phyloP scores from a whole-genome alignment of 768 basidiomycete species.

The Termitomyces eurrhizus region DNA sequence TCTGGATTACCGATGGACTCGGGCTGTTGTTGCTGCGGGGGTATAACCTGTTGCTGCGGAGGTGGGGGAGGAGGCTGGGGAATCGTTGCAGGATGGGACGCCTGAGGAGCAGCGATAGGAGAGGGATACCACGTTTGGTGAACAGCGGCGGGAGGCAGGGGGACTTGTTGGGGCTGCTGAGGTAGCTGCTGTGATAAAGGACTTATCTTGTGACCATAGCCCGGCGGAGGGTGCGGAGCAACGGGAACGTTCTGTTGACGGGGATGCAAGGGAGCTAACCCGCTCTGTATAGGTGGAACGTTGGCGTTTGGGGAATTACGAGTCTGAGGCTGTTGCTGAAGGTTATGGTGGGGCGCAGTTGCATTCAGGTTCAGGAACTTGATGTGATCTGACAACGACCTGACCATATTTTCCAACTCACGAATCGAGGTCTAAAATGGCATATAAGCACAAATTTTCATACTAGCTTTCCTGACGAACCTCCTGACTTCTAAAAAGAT shows the following conservation, averaged over 20 bases:
- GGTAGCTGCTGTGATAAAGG: conserved; percentile 34
- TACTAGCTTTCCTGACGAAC: conserved; percentile 28
- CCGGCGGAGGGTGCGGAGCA: conserved; percentile 30
- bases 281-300: conserved; percentile 33
- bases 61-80: conserved; percentile 45
- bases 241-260: conserved; percentile 41
- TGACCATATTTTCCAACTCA: conserved; percentile 76
- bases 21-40: conserved; percentile 14
- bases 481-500: conserved; percentile 75
- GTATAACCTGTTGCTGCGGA: conserved; percentile 48
- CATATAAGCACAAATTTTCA: conserved; percentile 12
- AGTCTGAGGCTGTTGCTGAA: conserved; percentile 37
- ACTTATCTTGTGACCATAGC: conserved; percentile 34
- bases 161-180: conserved; percentile 28
- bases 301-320: conserved; percentile 38
- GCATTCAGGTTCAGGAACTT: conserved; percentile 70
- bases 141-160: conserved; percentile 30
- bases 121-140: conserved; percentile 60
- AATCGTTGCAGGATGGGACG: conserved; percentile 73
- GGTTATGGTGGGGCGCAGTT: conserved; percentile 32
- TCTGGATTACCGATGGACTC: conserved; percentile 10
- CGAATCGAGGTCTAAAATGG: conserved; percentile 60
- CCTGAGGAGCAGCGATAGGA: conserved; percentile 74
- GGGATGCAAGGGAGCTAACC: conserved; percentile 34
- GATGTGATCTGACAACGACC: conserved; percentile 74